Evolutionary conservation across 768 basidiomycete genomes (phyloP).

Genomic region (Fomitopsis serialis): DNA sequence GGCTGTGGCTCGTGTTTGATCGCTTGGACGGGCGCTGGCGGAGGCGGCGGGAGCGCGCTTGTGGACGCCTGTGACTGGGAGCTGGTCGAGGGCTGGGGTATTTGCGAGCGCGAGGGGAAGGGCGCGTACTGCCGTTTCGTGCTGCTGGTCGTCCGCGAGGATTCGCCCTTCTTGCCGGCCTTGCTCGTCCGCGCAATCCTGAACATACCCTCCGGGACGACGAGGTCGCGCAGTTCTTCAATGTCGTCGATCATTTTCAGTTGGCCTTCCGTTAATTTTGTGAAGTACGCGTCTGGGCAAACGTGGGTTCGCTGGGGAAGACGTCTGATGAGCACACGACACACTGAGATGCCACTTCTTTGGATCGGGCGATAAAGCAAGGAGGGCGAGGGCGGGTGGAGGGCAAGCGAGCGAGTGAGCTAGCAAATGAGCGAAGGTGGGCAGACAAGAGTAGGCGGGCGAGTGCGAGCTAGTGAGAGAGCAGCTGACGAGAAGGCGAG

Average conservation of each 20-base stretch:
- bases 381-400: no score
- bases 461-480: no score
- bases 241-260: conserved; percentile 70
- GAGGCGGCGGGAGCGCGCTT: conserved; percentile 10
- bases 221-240: conserved; percentile 48
- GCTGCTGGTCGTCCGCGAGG: conserved; percentile 13
- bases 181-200: conserved; percentile 43
- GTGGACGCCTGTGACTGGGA: conserved; percentile 1
- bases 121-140: conserved; percentile 36
- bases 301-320: conserved; percentile 10
- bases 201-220: conserved; percentile 65
- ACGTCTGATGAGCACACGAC: conserved; percentile 19
- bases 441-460: no score
- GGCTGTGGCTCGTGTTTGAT: not conserved
- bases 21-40: conserved; percentile 2
- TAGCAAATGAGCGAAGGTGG: no score
- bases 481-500: no score
- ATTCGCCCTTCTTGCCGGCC: conserved; percentile 11
- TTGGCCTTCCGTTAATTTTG: conserved; percentile 67
- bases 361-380: no score
- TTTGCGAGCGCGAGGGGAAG: conserved; percentile 27
- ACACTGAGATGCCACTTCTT: conserved; percentile 83
- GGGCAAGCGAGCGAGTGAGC: no score
- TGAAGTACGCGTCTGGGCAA: conserved; percentile 74
- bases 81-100: conserved; percentile 6